phyloP scores from a whole-genome alignment of 208 protist species.

The Crithidia thermophila region DNA sequence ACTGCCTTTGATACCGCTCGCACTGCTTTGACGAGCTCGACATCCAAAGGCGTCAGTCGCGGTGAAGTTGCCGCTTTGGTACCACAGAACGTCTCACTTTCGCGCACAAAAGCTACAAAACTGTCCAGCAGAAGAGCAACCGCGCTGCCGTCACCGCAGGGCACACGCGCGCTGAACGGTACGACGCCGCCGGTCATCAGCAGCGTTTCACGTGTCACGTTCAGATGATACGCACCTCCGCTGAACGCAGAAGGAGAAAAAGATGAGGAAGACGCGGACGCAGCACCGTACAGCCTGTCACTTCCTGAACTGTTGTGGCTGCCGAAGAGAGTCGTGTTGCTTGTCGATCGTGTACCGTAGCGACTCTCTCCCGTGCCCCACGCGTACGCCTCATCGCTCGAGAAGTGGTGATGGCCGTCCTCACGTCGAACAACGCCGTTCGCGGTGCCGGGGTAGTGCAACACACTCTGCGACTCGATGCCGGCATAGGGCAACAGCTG shows the following conservation, averaged over 20 bases:
- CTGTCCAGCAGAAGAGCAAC: constrained; percentile 42
- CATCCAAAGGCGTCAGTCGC: not conserved
- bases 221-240: constrained; percentile 13
- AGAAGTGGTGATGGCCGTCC: no score
- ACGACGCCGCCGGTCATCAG: constrained; percentile 82
- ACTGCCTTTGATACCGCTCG: constrained; percentile 24
- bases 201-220: constrained; percentile 68
- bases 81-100: no score
- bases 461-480: constrained; percentile 56
- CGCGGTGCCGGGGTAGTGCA: constrained; percentile 60
- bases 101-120: constrained; percentile 28
- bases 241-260: not conserved
- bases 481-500: constrained; percentile 57
- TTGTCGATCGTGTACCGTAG: no score
- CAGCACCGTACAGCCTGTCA: not conserved
- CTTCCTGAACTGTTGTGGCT: no score
- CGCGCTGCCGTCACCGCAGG: constrained; percentile 47
- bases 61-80: not conserved
- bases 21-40: constrained; percentile 9
- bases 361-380: no score
- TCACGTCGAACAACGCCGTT: constrained; percentile 18
- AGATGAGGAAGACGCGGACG: not conserved
- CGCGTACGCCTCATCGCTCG: no score
- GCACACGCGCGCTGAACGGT: constrained; percentile 72
- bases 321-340: no score